A percentile compares a stretch with the other conserved stretches of the same genome.
Conservation (phyloP, 2,329 filamentous ascomycete genomes). For the Basipetospora sp. region DNA sequence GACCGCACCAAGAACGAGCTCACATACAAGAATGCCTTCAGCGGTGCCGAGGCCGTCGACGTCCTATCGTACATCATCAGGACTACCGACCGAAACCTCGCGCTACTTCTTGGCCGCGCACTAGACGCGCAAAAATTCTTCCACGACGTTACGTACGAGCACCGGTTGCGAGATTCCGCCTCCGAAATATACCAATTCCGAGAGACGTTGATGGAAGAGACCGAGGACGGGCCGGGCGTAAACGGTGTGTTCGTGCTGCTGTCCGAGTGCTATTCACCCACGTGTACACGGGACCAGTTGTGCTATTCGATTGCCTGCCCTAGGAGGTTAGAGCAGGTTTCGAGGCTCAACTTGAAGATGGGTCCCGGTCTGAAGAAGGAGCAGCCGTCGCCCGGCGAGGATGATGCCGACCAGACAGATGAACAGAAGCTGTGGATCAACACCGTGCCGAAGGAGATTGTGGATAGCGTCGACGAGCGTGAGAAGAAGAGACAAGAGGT, state of each 20-base stretch:
- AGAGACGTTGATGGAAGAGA: constrained; percentile 75
- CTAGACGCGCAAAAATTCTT: constrained; percentile 98
- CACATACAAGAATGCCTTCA: constrained; percentile 94
- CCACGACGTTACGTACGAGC: constrained; percentile 96
- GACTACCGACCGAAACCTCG: constrained; percentile 88
- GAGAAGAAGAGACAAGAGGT: constrained; percentile 98
- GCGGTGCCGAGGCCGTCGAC: constrained; percentile 87
- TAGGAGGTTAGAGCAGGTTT: constrained; percentile 83
- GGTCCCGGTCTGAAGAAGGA: constrained; percentile 68
- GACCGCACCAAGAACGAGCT: constrained; percentile 93
- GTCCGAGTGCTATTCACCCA: constrained; percentile 95
- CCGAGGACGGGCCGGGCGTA: constrained; percentile 56
- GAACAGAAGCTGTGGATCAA: constrained; percentile 99
- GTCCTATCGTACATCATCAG: constrained; percentile 92
- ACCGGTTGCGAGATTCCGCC: constrained; percentile 82
- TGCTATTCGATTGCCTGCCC: constrained; percentile 98
- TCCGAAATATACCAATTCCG: constrained; percentile 94
- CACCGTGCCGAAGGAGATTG: constrained; percentile 86
- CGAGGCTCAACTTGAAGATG: constrained; percentile 81
- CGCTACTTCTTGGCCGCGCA: constrained; percentile 75
- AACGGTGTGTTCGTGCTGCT: constrained; percentile 94
- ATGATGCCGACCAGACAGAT: constrained; percentile 69
- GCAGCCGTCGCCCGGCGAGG: constrained; percentile 51
- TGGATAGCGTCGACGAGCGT: constrained; percentile 72
- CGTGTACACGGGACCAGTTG: constrained; percentile 83